phyloP scores from a whole-genome alignment of 2,329 filamentous ascomycete genomes.

The Ophiocordyceps camponoti-floridani region DNA sequence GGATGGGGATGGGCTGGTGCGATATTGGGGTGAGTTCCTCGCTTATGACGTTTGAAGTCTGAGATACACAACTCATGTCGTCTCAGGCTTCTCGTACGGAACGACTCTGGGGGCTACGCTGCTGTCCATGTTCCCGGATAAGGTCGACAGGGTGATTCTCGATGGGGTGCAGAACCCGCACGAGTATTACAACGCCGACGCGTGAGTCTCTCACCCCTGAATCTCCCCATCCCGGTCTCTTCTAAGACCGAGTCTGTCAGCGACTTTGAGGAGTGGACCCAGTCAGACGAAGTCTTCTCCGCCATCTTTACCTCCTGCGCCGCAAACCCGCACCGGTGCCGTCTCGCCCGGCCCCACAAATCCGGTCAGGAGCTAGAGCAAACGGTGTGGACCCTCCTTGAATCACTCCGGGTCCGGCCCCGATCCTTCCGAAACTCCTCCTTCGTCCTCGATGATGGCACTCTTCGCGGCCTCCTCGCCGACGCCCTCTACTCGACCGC shows the following conservation, averaged over 20 bases:
- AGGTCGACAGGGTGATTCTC: conserved; percentile 13
- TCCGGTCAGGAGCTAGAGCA: conserved; percentile 8
- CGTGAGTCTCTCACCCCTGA: conserved; percentile 2
- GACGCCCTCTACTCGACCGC: conserved; percentile 8
- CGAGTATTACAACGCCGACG: conserved; percentile 11
- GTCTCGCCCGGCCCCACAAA: conserved; percentile 5
- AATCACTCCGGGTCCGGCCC: conserved; percentile 1
- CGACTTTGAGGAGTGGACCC: conserved; percentile 8
- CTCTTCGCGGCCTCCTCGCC: conserved; percentile 3
- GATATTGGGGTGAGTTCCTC: conserved; percentile 17
- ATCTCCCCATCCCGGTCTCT: background rate
- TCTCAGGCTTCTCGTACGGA: conserved; percentile 18
- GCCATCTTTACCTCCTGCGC: conserved; percentile 9
- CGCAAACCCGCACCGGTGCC: conserved; percentile 6
- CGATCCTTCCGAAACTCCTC: background rate
- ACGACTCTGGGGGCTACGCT: conserved; percentile 17
- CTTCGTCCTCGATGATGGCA: conserved; percentile 7
- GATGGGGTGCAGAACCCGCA: conserved; percentile 14
- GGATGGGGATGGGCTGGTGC: conserved; percentile 16
- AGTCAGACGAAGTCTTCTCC: conserved; percentile 10
- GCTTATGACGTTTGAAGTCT: background rate
- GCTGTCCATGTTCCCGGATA: conserved; percentile 21
- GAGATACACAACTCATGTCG: background rate
- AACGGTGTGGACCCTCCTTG: conserved; percentile 1
- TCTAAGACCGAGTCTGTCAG: conserved; percentile 2